A percentile compares a stretch with the other conserved stretches of the same genome.
phyloP scores from a whole-genome alignment of 768 basidiomycete species.

The Lentinus tigrinus region DNA sequence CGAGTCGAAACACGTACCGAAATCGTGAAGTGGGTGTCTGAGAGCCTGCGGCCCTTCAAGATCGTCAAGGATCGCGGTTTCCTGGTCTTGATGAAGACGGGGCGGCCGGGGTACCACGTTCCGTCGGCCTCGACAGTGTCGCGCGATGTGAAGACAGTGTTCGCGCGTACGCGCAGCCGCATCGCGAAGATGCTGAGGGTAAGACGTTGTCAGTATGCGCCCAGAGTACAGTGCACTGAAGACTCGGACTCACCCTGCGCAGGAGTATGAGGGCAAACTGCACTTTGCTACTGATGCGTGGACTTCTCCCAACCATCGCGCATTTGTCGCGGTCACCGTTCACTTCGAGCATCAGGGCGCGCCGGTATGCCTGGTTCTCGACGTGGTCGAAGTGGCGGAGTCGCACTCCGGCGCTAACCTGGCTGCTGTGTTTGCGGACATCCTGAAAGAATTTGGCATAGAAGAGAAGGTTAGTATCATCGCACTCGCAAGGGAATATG shows the following conservation, averaged over 20 bases:
- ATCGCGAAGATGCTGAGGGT: constrained; percentile 21
- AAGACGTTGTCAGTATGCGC: no score
- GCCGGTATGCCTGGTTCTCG: neutral
- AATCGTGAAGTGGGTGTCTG: constrained; percentile 36
- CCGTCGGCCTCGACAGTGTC: constrained; percentile 34
- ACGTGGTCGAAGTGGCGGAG: constrained; percentile 2
- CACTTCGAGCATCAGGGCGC: neutral
- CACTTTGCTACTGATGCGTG: constrained; percentile 26
- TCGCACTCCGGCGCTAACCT: constrained; percentile 33
- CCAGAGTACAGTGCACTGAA: no score
- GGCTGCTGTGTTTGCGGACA: constrained; percentile 22
- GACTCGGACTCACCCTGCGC: neutral
- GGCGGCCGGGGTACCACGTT: constrained; percentile 33
- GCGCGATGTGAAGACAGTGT: constrained; percentile 31
- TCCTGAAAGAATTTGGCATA: constrained; percentile 28
- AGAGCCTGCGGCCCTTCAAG: constrained; percentile 31
- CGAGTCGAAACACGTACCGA: constrained; percentile 26
- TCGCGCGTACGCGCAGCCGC: constrained; percentile 14
- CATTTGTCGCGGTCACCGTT: neutral
- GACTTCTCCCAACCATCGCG: neutral
- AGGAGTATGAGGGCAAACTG: constrained; percentile 26
- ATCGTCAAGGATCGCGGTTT: constrained; percentile 37
- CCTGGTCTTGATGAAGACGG: constrained; percentile 32
- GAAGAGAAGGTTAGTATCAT: constrained; percentile 28
- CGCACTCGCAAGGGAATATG: neutral